Evolutionary conservation across 2,329 filamentous ascomycete genomes (phyloP), one percentile per base, ranked within the genome.

Genomic region (Penicillium sp.): DNA sequence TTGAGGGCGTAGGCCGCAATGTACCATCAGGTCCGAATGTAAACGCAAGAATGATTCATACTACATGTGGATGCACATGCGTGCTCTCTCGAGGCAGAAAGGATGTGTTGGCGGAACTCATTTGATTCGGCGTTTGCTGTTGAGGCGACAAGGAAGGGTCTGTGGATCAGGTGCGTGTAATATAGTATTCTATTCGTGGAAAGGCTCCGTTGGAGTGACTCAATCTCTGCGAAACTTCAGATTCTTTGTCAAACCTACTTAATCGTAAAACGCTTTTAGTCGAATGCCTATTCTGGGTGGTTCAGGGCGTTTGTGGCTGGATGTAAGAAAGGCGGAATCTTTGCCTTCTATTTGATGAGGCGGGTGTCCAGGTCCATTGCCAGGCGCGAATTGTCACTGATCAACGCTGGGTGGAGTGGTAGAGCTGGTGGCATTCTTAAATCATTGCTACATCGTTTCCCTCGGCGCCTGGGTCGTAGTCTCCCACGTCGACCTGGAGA

Each of bases 221-320:
- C n/a, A 5, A n/a, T 33, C 11, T 33, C 20, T 22, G 20, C 4
- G 20, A 22, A 22, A 22, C 20, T 22, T 6, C 14, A n/a, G 5
- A 4, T 33, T 33, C n/a, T 5, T n/a, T 16, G 25, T 27, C 18
- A 24, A 2, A 54, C 54, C 51, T 24, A 61, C 66, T 58, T 40
- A 68, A 42, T 38, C 56, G 51, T 14, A 70, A 48, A 2, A 68
- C 66, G 46, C 44, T 68, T 70, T 46, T 67, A 63, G 44, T 69
- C 68, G 22, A 63, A 62, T 0, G 61, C 63, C 63, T 62, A 66
- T 43, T 68, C 64, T 2, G 63, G 51, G 35, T 70, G 67, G n/a
- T 61, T 62, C 4, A 64, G 39, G 6, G 64, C 53, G 20, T 53
- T 48, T 6, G 44, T 50, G 43, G 65, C 62, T 8, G 64, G 47